Percentiles rank a stretch among this genome's conserved stretches.
These are phyloP conservation scores for Trichoderma aggressivum DNA, from an alignment of 2,329 filamentous ascomycete genomes.

Conservation along the genomic window DNA sequence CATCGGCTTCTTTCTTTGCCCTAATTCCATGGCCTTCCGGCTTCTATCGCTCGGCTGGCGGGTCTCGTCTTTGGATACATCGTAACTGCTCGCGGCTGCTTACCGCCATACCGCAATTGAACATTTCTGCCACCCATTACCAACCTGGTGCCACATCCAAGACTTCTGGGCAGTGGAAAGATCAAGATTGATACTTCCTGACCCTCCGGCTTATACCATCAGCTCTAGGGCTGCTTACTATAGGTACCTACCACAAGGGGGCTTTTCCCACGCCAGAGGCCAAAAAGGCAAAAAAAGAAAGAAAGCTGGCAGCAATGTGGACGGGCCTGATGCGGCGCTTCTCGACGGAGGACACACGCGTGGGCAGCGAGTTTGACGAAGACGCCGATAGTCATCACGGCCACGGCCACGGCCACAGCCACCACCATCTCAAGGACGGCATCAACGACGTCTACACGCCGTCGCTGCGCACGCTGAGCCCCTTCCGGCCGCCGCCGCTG, in stretches of 20 bases:
- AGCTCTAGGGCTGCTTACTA: not conserved
- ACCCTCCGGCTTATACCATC: not conserved
- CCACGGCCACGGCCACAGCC: not conserved
- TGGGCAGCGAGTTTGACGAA: constrained; percentile 30
- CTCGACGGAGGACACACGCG: constrained; percentile 45
- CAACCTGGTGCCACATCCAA: not conserved
- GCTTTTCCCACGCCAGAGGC: not conserved
- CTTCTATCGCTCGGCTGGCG: constrained; percentile 6
- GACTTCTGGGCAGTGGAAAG: not conserved
- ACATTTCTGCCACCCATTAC: not conserved
- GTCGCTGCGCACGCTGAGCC: constrained; percentile 60
- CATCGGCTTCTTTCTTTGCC: not conserved
- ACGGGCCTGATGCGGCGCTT: constrained; percentile 68
- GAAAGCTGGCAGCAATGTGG: constrained; percentile 36
- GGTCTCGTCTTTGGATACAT: constrained; percentile 16
- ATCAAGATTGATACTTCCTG: not conserved
- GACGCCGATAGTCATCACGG: constrained; percentile 21
- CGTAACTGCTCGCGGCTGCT: not conserved
- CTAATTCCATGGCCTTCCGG: constrained; percentile 12
- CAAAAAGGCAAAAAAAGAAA: not conserved
- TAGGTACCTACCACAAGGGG: no score
- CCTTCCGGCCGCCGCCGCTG: constrained; percentile 83
- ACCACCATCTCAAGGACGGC: constrained; percentile 38
- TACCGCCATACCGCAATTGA: not conserved
- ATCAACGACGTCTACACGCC: constrained; percentile 56